Evolutionary conservation across 306 rosid genomes (phyloP), one percentile per base, ranked within the genome.

Genomic region (Aeschynomene evenia): DNA sequence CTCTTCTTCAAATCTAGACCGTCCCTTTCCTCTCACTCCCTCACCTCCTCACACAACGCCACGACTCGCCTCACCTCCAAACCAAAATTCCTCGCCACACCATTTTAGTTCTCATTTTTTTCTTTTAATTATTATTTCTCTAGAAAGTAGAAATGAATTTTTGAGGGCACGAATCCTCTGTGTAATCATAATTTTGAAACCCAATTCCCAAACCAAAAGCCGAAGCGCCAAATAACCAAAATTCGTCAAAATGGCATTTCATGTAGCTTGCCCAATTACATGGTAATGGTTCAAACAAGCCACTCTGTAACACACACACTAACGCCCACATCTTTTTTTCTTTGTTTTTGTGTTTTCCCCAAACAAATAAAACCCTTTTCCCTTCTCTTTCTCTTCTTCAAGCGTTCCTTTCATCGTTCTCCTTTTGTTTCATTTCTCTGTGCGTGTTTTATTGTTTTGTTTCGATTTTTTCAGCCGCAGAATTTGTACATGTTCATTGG

Each of bases 181-280:
- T 39, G 45, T 15, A 39, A 11, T 9, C 45, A 39, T 10, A 39
- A 39, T 39, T 39, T 39, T 39, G 45, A 39, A 39, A 39, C 45
- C 37, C 10, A 33, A 33, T 33, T 9, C 37, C 31, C 3, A 28
- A 28, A n/a, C n/a, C 31, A 4, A 28, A 6, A 7, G 37, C 78
- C 78, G 55, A 65, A 71, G 24, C 42, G 18, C 61, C 57, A 78
- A 78, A 43, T 70, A 78, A 66, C 71, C 56, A 77, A 78, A 78
- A 72, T 78, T n/a, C 78, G 19, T 63, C 74, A 72, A 71, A 55
- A 77, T 78, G 82, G 78, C 82, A 78, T 78, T 78, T 72, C 82
- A 78, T 73, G 65, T 78, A 37, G 82, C 82, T 66, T 78, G 82
- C 52, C 82, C 82, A 78, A 78, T 78, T 78, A 78, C 82, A 57